Conservation (phyloP, 164 flowering plant species). For the Platanus orientalis region DNA sequence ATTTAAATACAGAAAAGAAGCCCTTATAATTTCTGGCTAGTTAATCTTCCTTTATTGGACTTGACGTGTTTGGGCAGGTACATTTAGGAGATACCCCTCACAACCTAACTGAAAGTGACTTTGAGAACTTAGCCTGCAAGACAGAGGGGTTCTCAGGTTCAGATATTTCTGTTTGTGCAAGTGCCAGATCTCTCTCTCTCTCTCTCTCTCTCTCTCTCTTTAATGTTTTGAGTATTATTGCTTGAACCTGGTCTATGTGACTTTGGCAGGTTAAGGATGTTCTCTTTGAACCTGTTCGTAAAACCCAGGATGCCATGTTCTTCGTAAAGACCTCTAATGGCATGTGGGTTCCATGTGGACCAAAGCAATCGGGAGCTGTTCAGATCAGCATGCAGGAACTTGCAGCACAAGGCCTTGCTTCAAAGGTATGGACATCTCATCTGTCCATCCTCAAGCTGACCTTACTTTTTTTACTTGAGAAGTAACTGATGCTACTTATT, state of each 20-base stretch:
- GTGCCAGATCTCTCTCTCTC: slow-evolving; percentile 17
- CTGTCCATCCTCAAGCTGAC: too few species aligned
- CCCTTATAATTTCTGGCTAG: neutral
- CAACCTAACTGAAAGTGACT: slow-evolving; percentile 86
- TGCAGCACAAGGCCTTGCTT: slow-evolving; percentile 78
- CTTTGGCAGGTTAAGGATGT: slow-evolving; percentile 84
- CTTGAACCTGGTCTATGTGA: neutral
- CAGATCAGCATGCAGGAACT: slow-evolving; percentile 92
- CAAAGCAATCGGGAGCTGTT: slow-evolving; percentile 84
- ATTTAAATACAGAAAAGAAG: too few species aligned
- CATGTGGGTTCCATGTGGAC: slow-evolving; percentile 95
- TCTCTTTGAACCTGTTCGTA: slow-evolving; percentile 94
- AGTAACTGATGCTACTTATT: too few species aligned
- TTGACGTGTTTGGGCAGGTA: slow-evolving; percentile 60
- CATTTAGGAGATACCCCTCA: slow-evolving; percentile 98
- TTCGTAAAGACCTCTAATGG: slow-evolving; percentile 55
- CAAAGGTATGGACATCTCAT: slow-evolving; percentile 43
- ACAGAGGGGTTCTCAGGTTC: slow-evolving; percentile 98
- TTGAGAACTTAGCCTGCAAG: slow-evolving; percentile 68
- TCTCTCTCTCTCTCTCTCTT: neutral
- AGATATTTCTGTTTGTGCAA: slow-evolving; percentile 93
- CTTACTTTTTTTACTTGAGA: too few species aligned
- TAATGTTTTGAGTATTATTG: neutral
- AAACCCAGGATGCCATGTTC: slow-evolving; percentile 98
- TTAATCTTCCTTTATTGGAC: neutral